Evolutionary conservation across 2,329 filamentous ascomycete genomes (phyloP), one percentile per base, ranked within the genome.

Genomic region (Fusarium concolor): DNA sequence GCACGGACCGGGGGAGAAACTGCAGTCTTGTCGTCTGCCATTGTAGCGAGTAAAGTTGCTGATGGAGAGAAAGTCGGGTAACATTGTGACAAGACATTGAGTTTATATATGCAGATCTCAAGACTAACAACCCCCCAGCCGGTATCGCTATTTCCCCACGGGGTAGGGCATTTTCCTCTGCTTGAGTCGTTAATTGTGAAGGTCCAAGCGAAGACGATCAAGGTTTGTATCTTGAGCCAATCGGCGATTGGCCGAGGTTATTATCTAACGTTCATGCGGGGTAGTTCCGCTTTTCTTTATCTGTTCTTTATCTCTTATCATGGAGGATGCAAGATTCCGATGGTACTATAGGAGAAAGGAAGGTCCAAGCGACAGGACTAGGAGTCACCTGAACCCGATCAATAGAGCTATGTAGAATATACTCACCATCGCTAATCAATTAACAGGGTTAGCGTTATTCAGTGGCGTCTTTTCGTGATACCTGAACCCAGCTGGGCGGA

Each of bases 21-120:
- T 6, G 15, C 24, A 14, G 22, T 62, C 41, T 62, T 62, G 15
- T 20, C 12, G 20, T 62, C 56, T 6, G 35, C 6, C 58, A 62
- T 62, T 20, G 10, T 4, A 2, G 5, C 14, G 12, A 18, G 1
- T n/a, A 10, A 10, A 31, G n/a, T 20, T 15, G 7, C 20, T 20
- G 24, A n/a, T n/a, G 11, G 11, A n/a, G 24, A 10, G 17, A 3
- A 7, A 2, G 7, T 3, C 9, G 5, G 14, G 14, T 5, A 6
- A 17, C 8, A 15, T 8, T 8, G 33, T 26, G 22, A 39, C n/a
- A 5, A 44, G 15, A 17, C 24, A 31, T 18, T 31, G 37, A 31
- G 4, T 35, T 52, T 52, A 52, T 52, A 43, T 51, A 52, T 18
- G 15, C 49, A 15, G 37, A 52, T 52, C 47, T 24, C 18, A 29